Evolutionary conservation across 495 filamentous ascomycete genomes (phyloP).

Genomic region (Aspergillus panamensis): DNA sequence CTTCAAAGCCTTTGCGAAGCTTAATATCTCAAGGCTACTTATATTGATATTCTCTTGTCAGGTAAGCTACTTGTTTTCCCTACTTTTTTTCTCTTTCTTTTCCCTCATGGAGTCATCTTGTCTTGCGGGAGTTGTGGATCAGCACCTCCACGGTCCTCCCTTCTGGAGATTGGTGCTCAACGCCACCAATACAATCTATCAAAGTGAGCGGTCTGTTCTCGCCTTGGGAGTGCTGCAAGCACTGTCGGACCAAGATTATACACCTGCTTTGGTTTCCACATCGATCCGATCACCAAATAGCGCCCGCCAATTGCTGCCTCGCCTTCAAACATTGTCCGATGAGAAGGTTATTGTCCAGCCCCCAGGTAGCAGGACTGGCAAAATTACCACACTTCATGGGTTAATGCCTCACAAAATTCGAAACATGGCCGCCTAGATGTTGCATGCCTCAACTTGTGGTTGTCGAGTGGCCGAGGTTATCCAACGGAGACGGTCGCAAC

Average conservation of each 20-base stretch:
- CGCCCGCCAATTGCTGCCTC: constrained; percentile 9
- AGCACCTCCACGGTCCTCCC: neutral
- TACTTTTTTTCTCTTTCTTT: neutral
- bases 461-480: constrained; percentile 5
- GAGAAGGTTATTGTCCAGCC: neutral
- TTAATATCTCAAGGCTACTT: constrained; percentile 17
- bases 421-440: neutral
- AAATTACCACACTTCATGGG: too few relatives aligned
- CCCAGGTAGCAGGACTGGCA: neutral
- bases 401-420: neutral
- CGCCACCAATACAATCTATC: neutral
- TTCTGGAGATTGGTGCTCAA: constrained; percentile 1
- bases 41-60: constrained; percentile 29
- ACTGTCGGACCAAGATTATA: neutral
- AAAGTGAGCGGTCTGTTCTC: neutral
- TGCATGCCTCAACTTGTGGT: constrained; percentile 1
- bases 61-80: constrained; percentile 30
- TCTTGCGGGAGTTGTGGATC: constrained; percentile 4
- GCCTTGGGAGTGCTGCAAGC: neutral
- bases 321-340: neutral
- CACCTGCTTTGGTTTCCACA: neutral
- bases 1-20: constrained; percentile 6
- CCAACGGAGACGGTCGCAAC: constrained; percentile 28
- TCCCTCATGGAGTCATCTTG: neutral
- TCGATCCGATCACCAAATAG: constrained; percentile 1